Evolutionary conservation across 192 early-diverging fungal genomes (phyloP), one percentile per base, ranked within the genome.

Genomic region (Neocallimastix lanati): DNA sequence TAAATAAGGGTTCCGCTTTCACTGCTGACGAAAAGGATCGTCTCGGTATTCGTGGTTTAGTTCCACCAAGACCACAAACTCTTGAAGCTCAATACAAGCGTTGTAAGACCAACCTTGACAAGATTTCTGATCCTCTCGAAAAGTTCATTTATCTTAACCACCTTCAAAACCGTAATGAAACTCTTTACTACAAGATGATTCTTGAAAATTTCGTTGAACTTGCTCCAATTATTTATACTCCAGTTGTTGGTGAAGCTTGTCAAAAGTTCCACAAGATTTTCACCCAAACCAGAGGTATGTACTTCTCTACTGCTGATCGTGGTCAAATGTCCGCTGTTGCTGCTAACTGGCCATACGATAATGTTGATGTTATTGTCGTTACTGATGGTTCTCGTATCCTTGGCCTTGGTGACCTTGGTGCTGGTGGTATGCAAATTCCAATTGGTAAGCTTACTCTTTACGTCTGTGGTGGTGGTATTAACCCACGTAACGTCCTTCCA

Each of bases 361-460:
- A 33, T 33, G 87, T 88, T 37, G 88, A 91, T 40, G 96, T 95
- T 79, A 89, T 92, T 25, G 96, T 98, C 67, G 94, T 98, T 80
- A 95, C 95, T 4, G 96, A 98, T 83, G 95, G 96, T 28, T 94
- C 92, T 28, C 91, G 95, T 79, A 96, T 98, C 81, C 87, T 98
- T 40, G 96, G 96, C n/a, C 88, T 97, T 28, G 96, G 96, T 78
- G 96, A 98, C 83, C 89, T 96, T 35, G 96, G 96, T 82, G 91
- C 96, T 77, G 94, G 93, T 84, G 96, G 96, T 38, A 94, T 96
- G 91, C 94, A 94, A 76, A 98, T 98, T 81, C 93, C 94, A 21
- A 92, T 96, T 33, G 95, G 95, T 83, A 98, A 97, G 85, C 92
- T 98, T 35, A 94, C 95, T 81, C 88, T 98, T 29, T 97, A 96